Evolutionary conservation across 495 filamentous ascomycete genomes (phyloP).

Genomic region (Neurospora sublineolata): DNA sequence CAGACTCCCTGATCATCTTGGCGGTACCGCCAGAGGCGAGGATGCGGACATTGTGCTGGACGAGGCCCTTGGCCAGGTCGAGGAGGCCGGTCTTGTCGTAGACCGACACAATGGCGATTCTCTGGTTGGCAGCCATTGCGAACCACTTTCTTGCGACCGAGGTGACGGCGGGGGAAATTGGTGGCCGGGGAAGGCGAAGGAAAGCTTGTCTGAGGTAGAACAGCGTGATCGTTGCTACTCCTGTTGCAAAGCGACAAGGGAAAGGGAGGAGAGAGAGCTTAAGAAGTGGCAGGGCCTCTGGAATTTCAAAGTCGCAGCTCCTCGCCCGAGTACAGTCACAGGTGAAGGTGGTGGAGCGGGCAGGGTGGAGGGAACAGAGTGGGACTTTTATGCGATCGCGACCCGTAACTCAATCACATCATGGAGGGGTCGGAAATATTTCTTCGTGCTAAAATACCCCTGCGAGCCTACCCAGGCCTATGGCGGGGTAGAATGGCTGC

Average conservation of each 20-base stretch:
- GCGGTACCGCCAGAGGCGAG: slow-evolving; percentile 90
- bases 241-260: not conserved
- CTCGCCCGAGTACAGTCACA: not conserved
- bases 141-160: slow-evolving; percentile 4
- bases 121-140: slow-evolving; percentile 27
- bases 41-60: slow-evolving; percentile 81
- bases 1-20: slow-evolving; percentile 88
- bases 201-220: not conserved
- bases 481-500: slow-evolving; percentile 4
- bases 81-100: slow-evolving; percentile 96
- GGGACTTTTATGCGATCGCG: not conserved
- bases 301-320: not conserved
- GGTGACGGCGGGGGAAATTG: slow-evolving; percentile 3
- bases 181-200: not conserved
- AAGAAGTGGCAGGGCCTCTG: not conserved
- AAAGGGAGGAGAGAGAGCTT: not conserved
- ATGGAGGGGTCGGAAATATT: slow-evolving; percentile 8
- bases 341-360: not conserved
- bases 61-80: slow-evolving; percentile 89
- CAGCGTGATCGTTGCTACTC: not conserved
- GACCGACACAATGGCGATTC: slow-evolving; percentile 86
- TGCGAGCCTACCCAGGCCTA: slow-evolving; percentile 5
- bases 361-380: not conserved
- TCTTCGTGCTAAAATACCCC: not conserved
- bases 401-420: not conserved